Base-by-base conservation (phyloP, 1,139 yeast genomes). In the Fermentozyma sake region DNA sequence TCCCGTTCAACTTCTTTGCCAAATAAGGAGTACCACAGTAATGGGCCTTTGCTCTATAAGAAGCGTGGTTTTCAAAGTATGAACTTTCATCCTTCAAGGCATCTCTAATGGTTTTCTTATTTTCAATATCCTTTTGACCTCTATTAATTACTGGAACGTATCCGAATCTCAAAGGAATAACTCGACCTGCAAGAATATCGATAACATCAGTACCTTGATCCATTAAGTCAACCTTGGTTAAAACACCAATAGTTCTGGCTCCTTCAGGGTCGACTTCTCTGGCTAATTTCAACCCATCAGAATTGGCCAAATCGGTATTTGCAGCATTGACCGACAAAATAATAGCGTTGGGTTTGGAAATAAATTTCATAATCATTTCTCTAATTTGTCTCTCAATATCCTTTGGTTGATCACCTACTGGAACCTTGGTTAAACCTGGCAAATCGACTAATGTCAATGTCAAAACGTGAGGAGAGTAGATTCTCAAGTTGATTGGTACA, bases 341-440 rank as follows among this genome's bases (percentile, higher is more conserved):
- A 48, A 91, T 91, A 24, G 98, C 97, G 53, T 91, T 91, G 34
- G 97, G 97, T 55, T 87, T 89, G 19, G 95, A 79, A 46, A 91
- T 91, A 54, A 83, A 91, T 57, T 86, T 86, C 72, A 91, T 70
- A 34, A 91, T 70, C 97, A 91, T 91, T 39, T 89, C 96, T 52
- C 84, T 79, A 46, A 91, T 93, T 59, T 85, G 96, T 41, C 76
- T 79, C 66, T 91, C 99, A 42, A 91, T 91, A 57, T 91, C 98
- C 53, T 83, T 85, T 30, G 99, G 99, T 61, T 91, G 99, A 57
- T 91, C 98, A 26, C 99, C 99, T 27, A 91, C 97, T n/a, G 99
- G 98, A 22, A 93, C 98, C 58, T 91, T 91, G 16, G 99, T 91
- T 50, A 93, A 72, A 37, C 99, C 99, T 9, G 99, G 99, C 46